Evolutionary conservation across 495 filamentous ascomycete species (phyloP).

Genomic region (Parachaetomium inaequale): DNA sequence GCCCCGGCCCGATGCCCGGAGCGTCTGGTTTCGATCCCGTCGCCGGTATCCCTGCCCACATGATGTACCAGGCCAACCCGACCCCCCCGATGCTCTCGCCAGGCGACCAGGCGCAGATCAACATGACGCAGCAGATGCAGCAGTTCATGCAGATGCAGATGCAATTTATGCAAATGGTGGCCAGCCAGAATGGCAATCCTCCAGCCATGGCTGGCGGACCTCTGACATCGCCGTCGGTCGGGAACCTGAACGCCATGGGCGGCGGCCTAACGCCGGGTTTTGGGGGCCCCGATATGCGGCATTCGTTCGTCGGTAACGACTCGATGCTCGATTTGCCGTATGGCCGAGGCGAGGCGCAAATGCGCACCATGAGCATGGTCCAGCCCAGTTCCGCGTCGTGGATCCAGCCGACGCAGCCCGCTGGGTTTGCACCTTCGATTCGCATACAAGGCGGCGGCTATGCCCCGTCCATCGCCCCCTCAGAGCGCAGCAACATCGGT

Average conservation of each 20-base stretch:
- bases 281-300: conserved; percentile 36
- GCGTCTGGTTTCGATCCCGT: conserved; percentile 40
- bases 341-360: conserved; percentile 36
- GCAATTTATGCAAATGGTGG: conserved; percentile 72
- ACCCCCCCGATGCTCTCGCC: conserved; percentile 48
- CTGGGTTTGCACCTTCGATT: conserved; percentile 48
- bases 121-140: conserved; percentile 84
- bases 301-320: conserved; percentile 42
- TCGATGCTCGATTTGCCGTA: conserved; percentile 38
- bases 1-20: conserved; percentile 38
- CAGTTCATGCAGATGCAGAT: conserved; percentile 93
- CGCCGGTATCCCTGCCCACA: conserved; percentile 44
- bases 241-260: conserved; percentile 14
- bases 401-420: conserved; percentile 37
- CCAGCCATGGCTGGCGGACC: conserved; percentile 22
- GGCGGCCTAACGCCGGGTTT: conserved; percentile 25
- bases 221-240: conserved; percentile 17
- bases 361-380: conserved; percentile 77
- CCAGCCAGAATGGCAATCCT: conserved; percentile 36
- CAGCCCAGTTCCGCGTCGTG: conserved; percentile 60
- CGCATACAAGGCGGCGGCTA: conserved; percentile 46
- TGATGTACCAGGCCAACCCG: conserved; percentile 47
- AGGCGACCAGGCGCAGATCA: conserved; percentile 71
- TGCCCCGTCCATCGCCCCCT: conserved; percentile 75
- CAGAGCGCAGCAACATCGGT: conserved; percentile 89